These are phyloP conservation scores for Curvularia spicifera DNA, from an alignment of 2,329 filamentous ascomycete species.

Conservation along the genomic window DNA sequence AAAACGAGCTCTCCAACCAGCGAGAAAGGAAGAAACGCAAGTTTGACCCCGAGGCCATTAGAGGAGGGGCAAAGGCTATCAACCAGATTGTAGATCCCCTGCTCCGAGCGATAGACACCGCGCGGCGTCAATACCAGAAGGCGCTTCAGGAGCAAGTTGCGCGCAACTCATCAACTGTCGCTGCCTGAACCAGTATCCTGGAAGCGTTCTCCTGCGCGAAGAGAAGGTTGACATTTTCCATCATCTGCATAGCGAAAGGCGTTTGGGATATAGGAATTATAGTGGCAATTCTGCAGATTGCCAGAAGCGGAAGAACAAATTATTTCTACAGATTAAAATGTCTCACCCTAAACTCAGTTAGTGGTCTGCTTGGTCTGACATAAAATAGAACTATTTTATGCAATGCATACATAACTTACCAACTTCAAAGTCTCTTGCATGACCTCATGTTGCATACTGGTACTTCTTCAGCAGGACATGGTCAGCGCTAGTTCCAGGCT, in stretches of 20 bases:
- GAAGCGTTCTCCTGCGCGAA: background rate
- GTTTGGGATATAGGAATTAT: constrained; percentile 17
- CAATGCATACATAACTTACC: background rate
- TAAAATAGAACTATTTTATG: background rate
- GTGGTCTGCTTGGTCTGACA: background rate
- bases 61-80: constrained; percentile 78
- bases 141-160: constrained; percentile 67
- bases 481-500: background rate
- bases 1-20: constrained; percentile 73
- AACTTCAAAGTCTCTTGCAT: background rate
- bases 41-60: constrained; percentile 71
- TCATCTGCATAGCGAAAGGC: constrained; percentile 44
- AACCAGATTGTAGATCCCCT: constrained; percentile 78
- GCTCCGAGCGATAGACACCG: constrained; percentile 71
- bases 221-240: background rate
- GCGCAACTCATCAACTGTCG: constrained; percentile 12
- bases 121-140: constrained; percentile 72
- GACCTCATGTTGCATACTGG: background rate
- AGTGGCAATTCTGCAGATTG: background rate
- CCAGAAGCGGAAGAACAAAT: background rate
- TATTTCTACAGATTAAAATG: background rate
- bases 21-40: constrained; percentile 75
- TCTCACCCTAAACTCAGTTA: too few relatives aligned
- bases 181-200: background rate
- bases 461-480: background rate